A percentile compares a stretch with the other conserved stretches of the same genome.
Evolutionary conservation across 768 basidiomycete species (phyloP).

Genomic region (Lactarius tabidus): DNA sequence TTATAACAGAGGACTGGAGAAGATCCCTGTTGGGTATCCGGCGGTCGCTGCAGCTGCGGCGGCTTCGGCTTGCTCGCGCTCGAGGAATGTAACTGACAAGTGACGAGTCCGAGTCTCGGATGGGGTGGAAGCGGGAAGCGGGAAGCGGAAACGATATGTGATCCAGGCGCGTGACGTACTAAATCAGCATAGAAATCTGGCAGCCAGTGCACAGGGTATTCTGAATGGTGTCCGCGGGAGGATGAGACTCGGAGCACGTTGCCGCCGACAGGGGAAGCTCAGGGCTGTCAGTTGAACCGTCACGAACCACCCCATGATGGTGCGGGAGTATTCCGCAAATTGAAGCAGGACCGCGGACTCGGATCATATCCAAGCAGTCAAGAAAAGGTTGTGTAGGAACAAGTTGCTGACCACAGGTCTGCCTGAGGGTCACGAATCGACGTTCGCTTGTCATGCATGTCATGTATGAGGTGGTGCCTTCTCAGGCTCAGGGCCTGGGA

Average conservation of each 20-base stretch:
- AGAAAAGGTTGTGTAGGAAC: too few species aligned
- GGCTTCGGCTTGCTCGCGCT: slow-evolving; percentile 32
- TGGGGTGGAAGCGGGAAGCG: slow-evolving; percentile 76
- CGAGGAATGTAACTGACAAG: slow-evolving; percentile 37
- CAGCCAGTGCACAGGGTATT: slow-evolving; percentile 50
- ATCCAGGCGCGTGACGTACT: slow-evolving; percentile 77
- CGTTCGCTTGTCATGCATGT: too few species aligned
- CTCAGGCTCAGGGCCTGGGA: too few species aligned
- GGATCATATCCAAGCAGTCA: too few species aligned
- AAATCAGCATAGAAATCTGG: slow-evolving; percentile 86
- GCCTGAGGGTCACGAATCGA: too few species aligned
- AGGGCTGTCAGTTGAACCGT: slow-evolving; percentile 15
- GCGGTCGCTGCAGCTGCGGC: slow-evolving; percentile 17
- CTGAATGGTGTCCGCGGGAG: slow-evolving; percentile 36
- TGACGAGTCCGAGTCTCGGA: slow-evolving; percentile 50
- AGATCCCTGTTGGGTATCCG: not conserved
- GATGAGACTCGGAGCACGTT: slow-evolving; percentile 34
- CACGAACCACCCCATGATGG: not conserved
- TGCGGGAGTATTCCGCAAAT: too few species aligned
- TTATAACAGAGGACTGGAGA: slow-evolving; percentile 42
- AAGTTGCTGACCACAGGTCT: too few species aligned
- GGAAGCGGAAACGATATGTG: slow-evolving; percentile 68
- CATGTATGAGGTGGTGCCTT: too few species aligned
- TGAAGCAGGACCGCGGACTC: too few species aligned
- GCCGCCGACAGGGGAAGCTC: slow-evolving; percentile 25